Evolutionary conservation across 192 early-diverging fungal species (phyloP).

Genomic region (Mortierella hygrophila): DNA sequence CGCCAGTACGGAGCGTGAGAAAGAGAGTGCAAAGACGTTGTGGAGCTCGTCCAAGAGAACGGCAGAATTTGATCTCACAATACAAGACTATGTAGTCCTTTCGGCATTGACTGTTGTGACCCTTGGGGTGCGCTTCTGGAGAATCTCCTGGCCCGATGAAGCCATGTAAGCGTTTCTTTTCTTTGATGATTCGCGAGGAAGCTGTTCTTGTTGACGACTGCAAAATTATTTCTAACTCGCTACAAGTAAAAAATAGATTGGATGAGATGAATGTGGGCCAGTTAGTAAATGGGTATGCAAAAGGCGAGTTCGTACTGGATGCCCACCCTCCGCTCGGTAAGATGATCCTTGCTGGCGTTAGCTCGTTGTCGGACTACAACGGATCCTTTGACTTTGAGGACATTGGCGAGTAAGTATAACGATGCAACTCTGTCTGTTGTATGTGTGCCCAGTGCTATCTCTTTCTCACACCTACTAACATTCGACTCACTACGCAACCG

Average conservation of each 20-base stretch:
- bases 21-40: not conserved
- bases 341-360: constrained; percentile 64
- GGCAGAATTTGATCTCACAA: not conserved
- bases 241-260: constrained; percentile 52
- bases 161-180: constrained; percentile 48
- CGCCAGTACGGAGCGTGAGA: not conserved
- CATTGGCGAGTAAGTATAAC: constrained; percentile 74
- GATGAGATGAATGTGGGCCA: constrained; percentile 80
- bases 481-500: not conserved
- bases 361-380: constrained; percentile 83
- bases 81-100: constrained; percentile 13
- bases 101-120: constrained; percentile 28
- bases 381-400: constrained; percentile 91
- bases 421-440: not conserved
- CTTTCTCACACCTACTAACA: constrained; percentile 49
- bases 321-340: constrained; percentile 56
- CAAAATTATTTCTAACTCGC: too few relatives aligned
- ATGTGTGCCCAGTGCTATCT: constrained; percentile 15
- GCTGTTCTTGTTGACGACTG: not conserved
- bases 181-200: not conserved
- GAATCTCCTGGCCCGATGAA: constrained; percentile 46
- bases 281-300: constrained; percentile 72
- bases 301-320: constrained; percentile 73
- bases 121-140: constrained; percentile 29
- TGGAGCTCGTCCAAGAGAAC: not conserved